phyloP scores from a whole-genome alignment of 306 rosid genomes.

The Arachis hypogaea region DNA sequence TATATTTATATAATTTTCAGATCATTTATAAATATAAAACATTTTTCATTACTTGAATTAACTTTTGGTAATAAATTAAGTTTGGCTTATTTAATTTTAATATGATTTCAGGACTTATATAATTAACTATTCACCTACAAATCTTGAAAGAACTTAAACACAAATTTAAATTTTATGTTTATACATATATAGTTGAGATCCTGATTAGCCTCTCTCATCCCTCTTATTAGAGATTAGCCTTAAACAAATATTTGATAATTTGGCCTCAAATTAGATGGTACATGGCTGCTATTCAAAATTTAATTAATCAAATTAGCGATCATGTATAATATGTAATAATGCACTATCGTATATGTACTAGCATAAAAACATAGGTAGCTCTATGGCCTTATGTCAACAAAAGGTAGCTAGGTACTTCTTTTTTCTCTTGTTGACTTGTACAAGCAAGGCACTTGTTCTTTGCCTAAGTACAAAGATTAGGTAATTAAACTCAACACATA shows the following conservation, averaged over 20 bases:
- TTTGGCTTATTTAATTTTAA: no score
- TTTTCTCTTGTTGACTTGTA: conserved; percentile 35
- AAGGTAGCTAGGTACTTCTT: conserved; percentile 38
- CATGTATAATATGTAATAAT: background rate
- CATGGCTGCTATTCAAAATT: conserved; percentile 6
- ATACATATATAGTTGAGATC: background rate
- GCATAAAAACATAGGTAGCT: conserved; percentile 33
- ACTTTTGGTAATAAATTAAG: no score
- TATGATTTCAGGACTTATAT: no score
- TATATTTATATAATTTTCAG: no score
- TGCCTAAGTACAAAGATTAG: conserved; percentile 43
- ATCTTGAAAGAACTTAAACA: background rate
- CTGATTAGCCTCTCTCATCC: conserved; percentile 4
- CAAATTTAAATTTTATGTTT: conserved; percentile 6
- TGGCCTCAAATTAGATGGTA: background rate
- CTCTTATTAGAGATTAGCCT: background rate
- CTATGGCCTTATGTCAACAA: conserved; percentile 41
- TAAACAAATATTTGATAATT: background rate
- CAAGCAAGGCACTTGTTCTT: conserved; percentile 34
- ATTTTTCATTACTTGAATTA: no score
- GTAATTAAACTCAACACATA: conserved; percentile 15
- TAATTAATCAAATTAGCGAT: conserved; percentile 15
- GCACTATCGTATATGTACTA: conserved; percentile 19
- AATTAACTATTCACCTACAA: no score
- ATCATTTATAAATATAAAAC: no score